Percentiles rank a stretch among this genome's conserved stretches.
Conservation (phyloP, 495 filamentous ascomycete species). For the Polyplosphaeria fusca region DNA sequence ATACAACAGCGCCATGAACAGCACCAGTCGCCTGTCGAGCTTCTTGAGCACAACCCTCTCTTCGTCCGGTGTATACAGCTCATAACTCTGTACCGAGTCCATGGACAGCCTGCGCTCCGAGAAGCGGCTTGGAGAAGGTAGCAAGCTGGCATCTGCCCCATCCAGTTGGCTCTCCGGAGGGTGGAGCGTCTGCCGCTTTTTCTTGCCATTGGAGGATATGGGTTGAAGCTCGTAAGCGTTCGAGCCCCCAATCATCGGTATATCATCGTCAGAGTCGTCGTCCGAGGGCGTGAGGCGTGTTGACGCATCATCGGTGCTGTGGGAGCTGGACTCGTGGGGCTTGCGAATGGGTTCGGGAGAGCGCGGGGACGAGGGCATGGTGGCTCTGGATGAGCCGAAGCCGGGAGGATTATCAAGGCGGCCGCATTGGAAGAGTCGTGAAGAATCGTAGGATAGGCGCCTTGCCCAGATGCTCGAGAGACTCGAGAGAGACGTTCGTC, state of each 20-base stretch:
- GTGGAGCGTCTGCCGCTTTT: not conserved
- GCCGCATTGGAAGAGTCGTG: too few relatives aligned
- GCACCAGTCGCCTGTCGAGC: conserved; percentile 71
- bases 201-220: not conserved
- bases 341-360: conserved; percentile 3
- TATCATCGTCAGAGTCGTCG: not conserved
- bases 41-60: conserved; percentile 67
- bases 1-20: conserved; percentile 78
- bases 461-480: too few relatives aligned
- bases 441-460: too few relatives aligned
- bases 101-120: too few relatives aligned
- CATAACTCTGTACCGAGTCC: conserved; percentile 46
- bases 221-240: conserved; percentile 3
- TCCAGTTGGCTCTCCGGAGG: not conserved
- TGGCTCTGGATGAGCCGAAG: too few relatives aligned
- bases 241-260: conserved; percentile 1
- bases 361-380: not conserved
- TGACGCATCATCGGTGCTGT: conserved; percentile 7
- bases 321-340: conserved; percentile 6
- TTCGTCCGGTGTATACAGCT: conserved; percentile 71
- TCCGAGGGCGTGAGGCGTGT: conserved; percentile 7
- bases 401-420: too few relatives aligned
- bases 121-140: conserved; percentile 8
- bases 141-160: conserved; percentile 1
- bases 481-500: too few relatives aligned